Percentiles rank a stretch among this genome's conserved stretches.
phyloP scores from a whole-genome alignment of 352 stramenopile species.

The Salisapilia sapeloensis region DNA sequence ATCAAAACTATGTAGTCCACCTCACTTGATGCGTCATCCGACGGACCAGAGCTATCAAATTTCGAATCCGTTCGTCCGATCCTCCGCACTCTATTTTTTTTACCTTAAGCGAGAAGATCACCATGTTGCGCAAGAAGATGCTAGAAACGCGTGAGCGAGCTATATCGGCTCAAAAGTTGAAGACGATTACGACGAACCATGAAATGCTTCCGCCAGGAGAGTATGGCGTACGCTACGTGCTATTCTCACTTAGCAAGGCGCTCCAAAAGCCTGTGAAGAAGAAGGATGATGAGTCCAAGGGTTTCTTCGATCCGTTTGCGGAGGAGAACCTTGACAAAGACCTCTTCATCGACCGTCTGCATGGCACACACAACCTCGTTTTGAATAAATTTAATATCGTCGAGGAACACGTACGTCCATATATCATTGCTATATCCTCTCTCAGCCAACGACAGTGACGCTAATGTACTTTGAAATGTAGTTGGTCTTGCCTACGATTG shows the following conservation, averaged over 20 bases:
- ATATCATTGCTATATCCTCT: conserved; percentile 1
- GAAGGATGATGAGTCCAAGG: conserved; percentile 4
- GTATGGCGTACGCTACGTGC: conserved; percentile 21
- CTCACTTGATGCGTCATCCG: background rate
- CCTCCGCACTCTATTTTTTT: too few species aligned
- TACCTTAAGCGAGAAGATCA: conserved; percentile 1
- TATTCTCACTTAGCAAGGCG: conserved; percentile 24
- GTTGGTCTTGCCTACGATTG: conserved; percentile 50
- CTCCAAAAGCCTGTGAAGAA: conserved; percentile 21
- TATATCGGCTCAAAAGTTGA: conserved; percentile 33
- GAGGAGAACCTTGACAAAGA: conserved; percentile 54
- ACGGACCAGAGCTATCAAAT: too few species aligned
- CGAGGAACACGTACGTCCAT: conserved; percentile 38
- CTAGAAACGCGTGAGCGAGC: conserved; percentile 41
- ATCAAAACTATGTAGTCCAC: background rate
- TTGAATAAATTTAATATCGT: conserved; percentile 75
- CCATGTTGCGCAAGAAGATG: conserved; percentile 38
- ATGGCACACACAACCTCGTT: conserved; percentile 61
- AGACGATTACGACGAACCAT: conserved; percentile 34
- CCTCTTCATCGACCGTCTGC: conserved; percentile 38
- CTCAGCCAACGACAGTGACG: background rate
- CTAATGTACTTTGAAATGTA: conserved; percentile 1
- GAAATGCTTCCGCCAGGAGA: conserved; percentile 23
- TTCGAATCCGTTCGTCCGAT: too few species aligned
- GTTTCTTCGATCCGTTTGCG: conserved; percentile 55